Percentiles rank a stretch among this genome's conserved stretches.
These are phyloP conservation scores for Candida coquimbonensis DNA, from an alignment of 805 yeast species.

Conservation along the genomic window DNA sequence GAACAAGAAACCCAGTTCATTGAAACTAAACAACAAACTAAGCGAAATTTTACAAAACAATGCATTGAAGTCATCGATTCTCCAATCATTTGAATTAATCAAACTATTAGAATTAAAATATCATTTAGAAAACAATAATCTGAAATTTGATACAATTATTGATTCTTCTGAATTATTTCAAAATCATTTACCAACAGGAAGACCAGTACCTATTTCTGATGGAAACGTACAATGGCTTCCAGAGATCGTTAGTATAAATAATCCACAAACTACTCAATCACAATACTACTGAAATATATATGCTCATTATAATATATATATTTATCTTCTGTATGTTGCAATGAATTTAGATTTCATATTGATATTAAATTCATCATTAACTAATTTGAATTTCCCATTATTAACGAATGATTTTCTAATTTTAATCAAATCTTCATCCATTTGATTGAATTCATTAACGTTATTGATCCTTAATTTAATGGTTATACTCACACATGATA, in stretches of 20 bases:
- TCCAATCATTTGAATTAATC: slow-evolving; percentile 34
- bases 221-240: slow-evolving; percentile 16
- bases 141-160: slow-evolving; percentile 17
- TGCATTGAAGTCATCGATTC: slow-evolving; percentile 27
- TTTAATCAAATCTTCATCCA: slow-evolving; percentile 20
- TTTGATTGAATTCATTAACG: slow-evolving; percentile 14
- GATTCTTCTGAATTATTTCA: slow-evolving; percentile 10
- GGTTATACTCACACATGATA: slow-evolving; percentile 17
- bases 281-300: background rate
- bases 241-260: background rate
- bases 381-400: slow-evolving; percentile 42
- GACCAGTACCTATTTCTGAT: slow-evolving; percentile 17
- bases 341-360: slow-evolving; percentile 39
- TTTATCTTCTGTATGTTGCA: slow-evolving; percentile 21
- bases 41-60: slow-evolving; percentile 2
- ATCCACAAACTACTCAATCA: background rate
- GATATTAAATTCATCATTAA: slow-evolving; percentile 38
- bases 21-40: slow-evolving; percentile 5
- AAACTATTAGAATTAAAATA: slow-evolving; percentile 34
- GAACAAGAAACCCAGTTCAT: background rate
- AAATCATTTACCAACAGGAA: slow-evolving; percentile 18
- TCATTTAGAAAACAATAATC: slow-evolving; percentile 33
- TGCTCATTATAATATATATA: background rate
- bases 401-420: slow-evolving; percentile 29
- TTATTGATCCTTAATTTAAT: slow-evolving; percentile 22